Conservation (phyloP, 257 asterid genomes). For the Sherardia arvensis region DNA sequence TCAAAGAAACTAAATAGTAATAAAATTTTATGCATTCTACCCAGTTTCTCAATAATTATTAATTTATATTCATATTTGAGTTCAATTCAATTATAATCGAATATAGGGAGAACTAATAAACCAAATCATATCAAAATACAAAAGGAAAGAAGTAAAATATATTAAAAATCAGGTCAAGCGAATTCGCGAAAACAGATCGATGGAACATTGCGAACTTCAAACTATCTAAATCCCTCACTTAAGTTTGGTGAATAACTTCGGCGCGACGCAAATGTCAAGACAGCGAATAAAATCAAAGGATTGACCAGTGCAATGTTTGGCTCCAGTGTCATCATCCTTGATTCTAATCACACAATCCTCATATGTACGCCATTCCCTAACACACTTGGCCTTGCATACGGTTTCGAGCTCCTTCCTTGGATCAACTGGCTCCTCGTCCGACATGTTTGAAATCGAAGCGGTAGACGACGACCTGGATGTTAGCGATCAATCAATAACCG, state of each 20-base stretch:
- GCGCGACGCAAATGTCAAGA: slow-evolving; percentile 59
- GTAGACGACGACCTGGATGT: slow-evolving; percentile 8
- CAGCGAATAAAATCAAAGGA: slow-evolving; percentile 83
- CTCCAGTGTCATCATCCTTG: slow-evolving; percentile 67
- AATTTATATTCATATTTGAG: no score
- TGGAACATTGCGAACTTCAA: slow-evolving; percentile 14
- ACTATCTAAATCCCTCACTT: slow-evolving; percentile 29
- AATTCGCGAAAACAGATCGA: slow-evolving; percentile 2
- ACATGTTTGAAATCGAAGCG: slow-evolving; percentile 21
- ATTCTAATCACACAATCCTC: slow-evolving; percentile 65
- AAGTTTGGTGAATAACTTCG: slow-evolving; percentile 38
- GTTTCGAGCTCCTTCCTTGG: slow-evolving; percentile 65
- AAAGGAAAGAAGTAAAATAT: no score
- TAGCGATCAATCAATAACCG: slow-evolving; percentile 5
- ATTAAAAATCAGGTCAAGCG: slow-evolving; percentile 1
- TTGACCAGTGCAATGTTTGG: slow-evolving; percentile 84
- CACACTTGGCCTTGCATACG: slow-evolving; percentile 76
- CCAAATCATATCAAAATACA: no score
- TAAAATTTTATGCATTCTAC: no score
- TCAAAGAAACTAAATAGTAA: no score
- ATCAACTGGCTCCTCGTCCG: slow-evolving; percentile 83
- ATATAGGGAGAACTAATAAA: no score
- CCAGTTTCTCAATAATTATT: no score
- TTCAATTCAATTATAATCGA: no score
- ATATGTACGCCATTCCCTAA: slow-evolving; percentile 59